A percentile compares a stretch with the other conserved stretches of the same genome.
Conservation (phyloP, 495 filamentous ascomycete species). For the Neurospora pannonica region DNA sequence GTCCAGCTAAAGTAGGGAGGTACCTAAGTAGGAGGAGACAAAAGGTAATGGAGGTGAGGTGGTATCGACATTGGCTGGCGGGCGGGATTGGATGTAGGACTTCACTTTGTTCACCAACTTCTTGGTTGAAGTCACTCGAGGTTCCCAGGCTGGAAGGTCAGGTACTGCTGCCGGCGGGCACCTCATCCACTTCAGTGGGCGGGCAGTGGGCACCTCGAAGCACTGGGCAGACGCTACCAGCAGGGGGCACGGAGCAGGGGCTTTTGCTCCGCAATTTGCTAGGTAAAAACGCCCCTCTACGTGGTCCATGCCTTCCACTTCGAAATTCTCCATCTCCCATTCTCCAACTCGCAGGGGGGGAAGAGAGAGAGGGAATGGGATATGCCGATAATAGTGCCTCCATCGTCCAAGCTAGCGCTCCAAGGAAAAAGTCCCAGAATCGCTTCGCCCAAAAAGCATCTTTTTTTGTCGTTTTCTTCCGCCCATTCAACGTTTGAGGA, state of each 20-base stretch:
- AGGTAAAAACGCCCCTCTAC: background rate
- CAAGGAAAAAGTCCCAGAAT: background rate
- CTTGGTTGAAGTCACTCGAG: background rate
- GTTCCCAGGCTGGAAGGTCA: background rate
- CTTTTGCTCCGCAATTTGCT: conserved; percentile 7
- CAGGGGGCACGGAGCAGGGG: conserved; percentile 2
- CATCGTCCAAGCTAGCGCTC: background rate
- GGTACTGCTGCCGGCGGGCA: background rate
- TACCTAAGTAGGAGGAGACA: background rate
- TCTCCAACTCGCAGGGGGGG: background rate
- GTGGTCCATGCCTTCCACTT: background rate
- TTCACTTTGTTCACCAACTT: background rate
- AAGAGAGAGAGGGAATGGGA: background rate
- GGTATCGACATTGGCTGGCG: background rate
- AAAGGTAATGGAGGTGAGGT: background rate
- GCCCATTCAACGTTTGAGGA: background rate
- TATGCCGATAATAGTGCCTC: background rate
- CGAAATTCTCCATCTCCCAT: background rate
- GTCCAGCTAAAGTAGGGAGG: background rate
- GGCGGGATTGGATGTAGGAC: background rate
- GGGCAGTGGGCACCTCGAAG: background rate
- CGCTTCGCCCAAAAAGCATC: background rate
- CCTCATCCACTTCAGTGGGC: background rate
- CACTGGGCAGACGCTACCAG: background rate
- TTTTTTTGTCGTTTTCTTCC: background rate